phyloP scores from a whole-genome alignment of 768 basidiomycete genomes.

The Tricholoma flavovirens region DNA sequence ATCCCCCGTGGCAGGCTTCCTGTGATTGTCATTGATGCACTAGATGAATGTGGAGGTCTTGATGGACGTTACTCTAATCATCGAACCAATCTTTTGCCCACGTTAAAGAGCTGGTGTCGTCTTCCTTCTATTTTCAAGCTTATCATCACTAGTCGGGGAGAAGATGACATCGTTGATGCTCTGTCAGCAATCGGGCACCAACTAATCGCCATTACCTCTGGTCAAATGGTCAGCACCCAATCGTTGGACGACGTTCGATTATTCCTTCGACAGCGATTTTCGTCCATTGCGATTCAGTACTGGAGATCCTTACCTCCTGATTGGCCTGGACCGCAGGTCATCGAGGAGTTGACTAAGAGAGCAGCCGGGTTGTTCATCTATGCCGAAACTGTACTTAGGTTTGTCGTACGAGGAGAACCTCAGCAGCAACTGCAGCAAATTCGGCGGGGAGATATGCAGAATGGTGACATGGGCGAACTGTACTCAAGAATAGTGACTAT shows the following conservation, averaged over 20 bases:
- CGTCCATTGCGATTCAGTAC: slow-evolving; percentile 5
- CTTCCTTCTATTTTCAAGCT: slow-evolving; percentile 19
- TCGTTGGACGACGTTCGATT: slow-evolving; percentile 19
- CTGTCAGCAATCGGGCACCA: slow-evolving; percentile 9
- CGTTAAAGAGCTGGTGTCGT: slow-evolving; percentile 14
- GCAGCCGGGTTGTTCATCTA: slow-evolving; percentile 7
- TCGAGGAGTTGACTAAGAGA: slow-evolving; percentile 11
- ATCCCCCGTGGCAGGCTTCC: slow-evolving; percentile 5
- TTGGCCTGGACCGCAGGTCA: not conserved
- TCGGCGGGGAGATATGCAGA: not conserved
- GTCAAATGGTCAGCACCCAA: slow-evolving; percentile 7
- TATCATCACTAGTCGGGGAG: slow-evolving; percentile 19
- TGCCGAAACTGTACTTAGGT: slow-evolving; percentile 4
- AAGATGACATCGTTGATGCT: slow-evolving; percentile 10
- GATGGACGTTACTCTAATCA: slow-evolving; percentile 10
- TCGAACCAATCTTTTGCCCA: slow-evolving; percentile 16
- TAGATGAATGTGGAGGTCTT: slow-evolving; percentile 24
- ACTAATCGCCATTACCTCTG: slow-evolving; percentile 14
- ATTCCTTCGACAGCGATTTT: slow-evolving; percentile 14
- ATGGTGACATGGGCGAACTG: slow-evolving; percentile 12
- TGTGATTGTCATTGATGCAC: slow-evolving; percentile 24
- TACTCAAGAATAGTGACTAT: slow-evolving; percentile 15
- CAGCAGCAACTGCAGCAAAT: not conserved
- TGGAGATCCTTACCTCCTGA: not conserved
- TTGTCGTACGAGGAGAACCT: not conserved